A percentile compares a stretch with the other conserved stretches of the same genome.
Conservation (phyloP, 192 early-diverging fungal genomes). For the Coemansia sp. region DNA sequence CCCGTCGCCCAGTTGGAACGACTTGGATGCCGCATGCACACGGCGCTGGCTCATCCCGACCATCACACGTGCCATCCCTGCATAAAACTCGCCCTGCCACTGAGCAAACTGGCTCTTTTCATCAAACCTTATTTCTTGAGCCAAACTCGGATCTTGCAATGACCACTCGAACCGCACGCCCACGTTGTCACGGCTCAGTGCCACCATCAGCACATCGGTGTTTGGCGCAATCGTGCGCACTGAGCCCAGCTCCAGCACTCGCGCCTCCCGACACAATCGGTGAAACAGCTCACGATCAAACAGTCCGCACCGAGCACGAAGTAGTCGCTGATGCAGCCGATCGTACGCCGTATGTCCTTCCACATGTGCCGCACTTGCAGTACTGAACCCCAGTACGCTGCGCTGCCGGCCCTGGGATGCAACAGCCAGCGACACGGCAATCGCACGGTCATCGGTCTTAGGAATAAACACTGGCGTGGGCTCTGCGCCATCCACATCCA, state of each 20-base stretch:
- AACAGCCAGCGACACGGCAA: slow-evolving; percentile 16
- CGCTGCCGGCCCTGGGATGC: not conserved
- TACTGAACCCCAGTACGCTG: not conserved
- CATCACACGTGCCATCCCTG: slow-evolving; percentile 31
- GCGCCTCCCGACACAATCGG: slow-evolving; percentile 45
- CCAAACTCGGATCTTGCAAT: slow-evolving; percentile 4
- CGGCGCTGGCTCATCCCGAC: slow-evolving; percentile 37
- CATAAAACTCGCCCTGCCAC: slow-evolving; percentile 38
- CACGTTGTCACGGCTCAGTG: slow-evolving; percentile 39
- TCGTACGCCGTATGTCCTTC: slow-evolving; percentile 9
- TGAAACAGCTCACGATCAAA: slow-evolving; percentile 52
- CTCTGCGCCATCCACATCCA: not conserved
- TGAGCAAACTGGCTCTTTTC: slow-evolving; percentile 11
- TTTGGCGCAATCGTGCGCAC: slow-evolving; percentile 17
- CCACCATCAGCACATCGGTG: slow-evolving; percentile 27
- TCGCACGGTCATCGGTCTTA: slow-evolving; percentile 6
- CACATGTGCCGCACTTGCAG: not conserved
- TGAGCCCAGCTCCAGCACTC: slow-evolving; percentile 44
- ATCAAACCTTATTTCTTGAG: not conserved
- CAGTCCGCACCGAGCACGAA: slow-evolving; percentile 13
- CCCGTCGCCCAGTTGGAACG: slow-evolving; percentile 16
- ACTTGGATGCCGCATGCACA: slow-evolving; percentile 24
- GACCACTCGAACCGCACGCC: slow-evolving; percentile 43
- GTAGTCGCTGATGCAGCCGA: slow-evolving; percentile 25
- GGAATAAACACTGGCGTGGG: slow-evolving; percentile 24